These are phyloP conservation scores for Escallonia rubra DNA, from an alignment of 129 eudicot species.

Conservation along the genomic window DNA sequence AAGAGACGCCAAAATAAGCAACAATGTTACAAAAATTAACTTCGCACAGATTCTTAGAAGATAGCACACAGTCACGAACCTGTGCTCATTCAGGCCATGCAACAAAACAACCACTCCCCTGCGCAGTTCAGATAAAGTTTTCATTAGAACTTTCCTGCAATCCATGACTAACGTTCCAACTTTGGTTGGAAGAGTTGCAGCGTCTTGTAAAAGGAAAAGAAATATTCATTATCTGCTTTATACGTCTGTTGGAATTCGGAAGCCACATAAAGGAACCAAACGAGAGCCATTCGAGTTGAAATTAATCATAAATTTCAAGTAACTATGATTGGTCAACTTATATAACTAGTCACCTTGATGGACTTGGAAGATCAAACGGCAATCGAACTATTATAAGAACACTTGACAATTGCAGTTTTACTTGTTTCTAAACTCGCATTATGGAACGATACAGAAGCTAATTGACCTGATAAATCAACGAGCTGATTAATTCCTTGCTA, in stretches of 20 bases:
- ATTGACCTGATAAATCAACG: too few relatives aligned
- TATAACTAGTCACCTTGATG: too few relatives aligned
- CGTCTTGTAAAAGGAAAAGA: not conserved
- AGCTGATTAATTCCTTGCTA: too few relatives aligned
- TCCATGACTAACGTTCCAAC: too few relatives aligned
- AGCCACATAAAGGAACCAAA: not conserved
- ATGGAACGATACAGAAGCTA: too few relatives aligned
- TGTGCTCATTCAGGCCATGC: slow-evolving; percentile 94
- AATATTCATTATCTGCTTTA: not conserved
- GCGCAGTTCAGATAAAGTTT: slow-evolving; percentile 18
- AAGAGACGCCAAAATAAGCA: not conserved
- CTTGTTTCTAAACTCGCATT: too few relatives aligned
- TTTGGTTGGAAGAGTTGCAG: not conserved
- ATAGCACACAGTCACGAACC: slow-evolving; percentile 28
- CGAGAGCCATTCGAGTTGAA: not conserved
- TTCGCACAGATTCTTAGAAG: not conserved
- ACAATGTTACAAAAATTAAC: not conserved
- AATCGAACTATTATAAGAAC: too few relatives aligned
- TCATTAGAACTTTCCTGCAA: slow-evolving; percentile 1
- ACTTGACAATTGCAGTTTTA: too few relatives aligned
- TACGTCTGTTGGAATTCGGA: not conserved
- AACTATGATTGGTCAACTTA: too few relatives aligned
- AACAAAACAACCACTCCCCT: slow-evolving; percentile 79
- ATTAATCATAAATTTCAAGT: too few relatives aligned
- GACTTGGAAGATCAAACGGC: too few relatives aligned